Conservation (phyloP, 345 rosid species). For the Dimocarpus longan region DNA sequence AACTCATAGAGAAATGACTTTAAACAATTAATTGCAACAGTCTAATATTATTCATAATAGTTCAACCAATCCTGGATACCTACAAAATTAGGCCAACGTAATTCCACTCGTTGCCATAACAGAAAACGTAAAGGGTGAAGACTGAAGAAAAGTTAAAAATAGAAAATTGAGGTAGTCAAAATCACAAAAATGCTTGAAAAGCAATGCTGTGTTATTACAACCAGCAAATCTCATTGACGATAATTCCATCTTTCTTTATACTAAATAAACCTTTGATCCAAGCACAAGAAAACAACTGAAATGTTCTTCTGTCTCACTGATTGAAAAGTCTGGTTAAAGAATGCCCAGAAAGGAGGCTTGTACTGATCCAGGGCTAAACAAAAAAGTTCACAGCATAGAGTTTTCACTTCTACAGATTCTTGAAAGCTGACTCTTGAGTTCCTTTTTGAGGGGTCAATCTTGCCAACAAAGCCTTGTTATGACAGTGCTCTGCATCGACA, state of each 20-base stretch:
- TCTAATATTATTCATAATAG: no score
- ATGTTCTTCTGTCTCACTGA: neutral
- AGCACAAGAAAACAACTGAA: neutral
- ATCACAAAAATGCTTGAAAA: neutral
- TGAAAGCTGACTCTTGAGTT: constrained; percentile 74
- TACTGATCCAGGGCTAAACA: neutral
- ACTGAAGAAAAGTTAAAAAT: neutral
- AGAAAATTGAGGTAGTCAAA: neutral
- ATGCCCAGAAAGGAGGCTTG: constrained; percentile 5
- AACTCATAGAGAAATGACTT: no score
- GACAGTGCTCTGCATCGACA: constrained; percentile 78
- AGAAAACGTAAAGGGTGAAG: neutral
- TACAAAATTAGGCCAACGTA: no score
- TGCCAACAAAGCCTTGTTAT: constrained; percentile 87
- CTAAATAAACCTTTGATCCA: neutral
- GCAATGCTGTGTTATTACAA: constrained; percentile 9
- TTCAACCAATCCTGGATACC: no score
- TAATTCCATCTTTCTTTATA: neutral
- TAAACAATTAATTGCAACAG: no score
- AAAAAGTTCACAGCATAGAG: neutral
- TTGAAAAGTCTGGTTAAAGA: neutral
- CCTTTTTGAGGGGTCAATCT: constrained; percentile 69
- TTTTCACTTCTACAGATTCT: constrained; percentile 57
- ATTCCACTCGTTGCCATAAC: neutral
- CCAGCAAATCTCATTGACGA: neutral